These are phyloP conservation scores for Diatrype stigma DNA, from an alignment of 2,329 filamentous ascomycete genomes.

Conservation along the genomic window DNA sequence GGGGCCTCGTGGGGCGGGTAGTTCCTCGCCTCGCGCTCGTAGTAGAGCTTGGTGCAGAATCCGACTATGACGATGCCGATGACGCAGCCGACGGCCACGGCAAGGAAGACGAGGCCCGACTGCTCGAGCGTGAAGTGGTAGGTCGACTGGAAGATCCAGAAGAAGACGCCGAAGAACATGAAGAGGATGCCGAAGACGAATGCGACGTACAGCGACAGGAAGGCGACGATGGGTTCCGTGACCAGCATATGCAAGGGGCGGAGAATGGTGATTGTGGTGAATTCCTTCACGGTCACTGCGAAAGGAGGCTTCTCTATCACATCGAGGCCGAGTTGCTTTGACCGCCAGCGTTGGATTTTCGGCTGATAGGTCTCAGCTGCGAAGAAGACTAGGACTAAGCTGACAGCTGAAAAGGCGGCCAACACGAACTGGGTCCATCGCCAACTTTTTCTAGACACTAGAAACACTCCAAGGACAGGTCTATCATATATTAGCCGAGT, in stretches of 20 bases:
- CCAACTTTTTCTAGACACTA: conserved; percentile 42
- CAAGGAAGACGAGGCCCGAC: conserved; percentile 40
- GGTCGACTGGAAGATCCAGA: conserved; percentile 41
- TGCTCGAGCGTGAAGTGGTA: conserved; percentile 42
- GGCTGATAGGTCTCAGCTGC: conserved; percentile 56
- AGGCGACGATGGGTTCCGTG: conserved; percentile 59
- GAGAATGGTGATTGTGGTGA: conserved; percentile 40
- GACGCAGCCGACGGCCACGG: conserved; percentile 41
- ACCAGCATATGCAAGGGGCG: conserved; percentile 56
- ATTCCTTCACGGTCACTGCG: conserved; percentile 22
- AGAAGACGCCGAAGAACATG: conserved; percentile 48
- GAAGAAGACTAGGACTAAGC: conserved; percentile 32
- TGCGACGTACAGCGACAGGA: conserved; percentile 46
- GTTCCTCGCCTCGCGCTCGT: conserved; percentile 30
- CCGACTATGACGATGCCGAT: conserved; percentile 38
- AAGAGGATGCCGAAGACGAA: conserved; percentile 50
- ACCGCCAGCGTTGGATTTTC: conserved; percentile 36
- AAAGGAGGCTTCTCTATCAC: conserved; percentile 21
- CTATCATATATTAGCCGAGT: too few relatives aligned
- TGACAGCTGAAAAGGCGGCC: conserved; percentile 40
- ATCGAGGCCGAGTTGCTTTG: conserved; percentile 30
- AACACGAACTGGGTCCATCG: conserved; percentile 51
- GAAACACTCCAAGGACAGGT: conserved; percentile 46
- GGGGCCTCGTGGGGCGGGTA: conserved; percentile 34
- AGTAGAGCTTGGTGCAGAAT: conserved; percentile 38